Base-by-base conservation (phyloP, 2,329 filamentous ascomycete genomes). In the Phoma sp. region DNA sequence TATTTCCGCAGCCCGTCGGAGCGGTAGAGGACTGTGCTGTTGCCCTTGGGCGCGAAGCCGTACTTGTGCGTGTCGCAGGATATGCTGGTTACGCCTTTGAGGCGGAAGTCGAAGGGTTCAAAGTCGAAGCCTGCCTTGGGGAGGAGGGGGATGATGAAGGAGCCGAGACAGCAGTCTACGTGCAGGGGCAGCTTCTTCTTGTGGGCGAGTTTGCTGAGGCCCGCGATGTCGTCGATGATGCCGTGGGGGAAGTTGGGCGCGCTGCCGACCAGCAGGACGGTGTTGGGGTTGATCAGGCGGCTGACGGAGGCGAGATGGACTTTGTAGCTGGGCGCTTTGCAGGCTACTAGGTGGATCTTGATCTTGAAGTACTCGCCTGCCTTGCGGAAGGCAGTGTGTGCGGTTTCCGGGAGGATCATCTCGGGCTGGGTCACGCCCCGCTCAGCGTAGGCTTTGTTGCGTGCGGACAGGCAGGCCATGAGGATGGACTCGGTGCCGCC, bases 11-110 rank as follows among this genome's bases (percentile, higher is more conserved):
- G 84, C 39, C 84, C 79, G 28, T 87, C 84, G 38, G 87, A 90
- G 66, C 95, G 91, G 83, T 99, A 99, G 34, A 99, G 83, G 12
- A 96, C 83, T 1, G 92, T 95, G 46, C 90, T 95, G 83, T 96
- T 99, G 64, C 95, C 95, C 80, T 99, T 99, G 47, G 95, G 95
- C 1, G 95, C 95, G 72, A 99, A 99, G 30, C 95, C 95, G 74
- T 99, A 99, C 76, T 99, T 99, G 84, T 99, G 95, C 2, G 95
- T 99, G 74, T 99, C 95, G 75, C 93, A 96, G 63, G 88, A 92
- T 75, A 99, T 98, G 75, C 89, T 93, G 3, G 93, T 97, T 30
- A 99, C 95, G 66, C 95, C 95, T 64, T 91, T 92, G 54, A 96
- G 87, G 50, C 90, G 87, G 84, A 99, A 99, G 76, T 99, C 95